Evolutionary conservation across 2,329 filamentous ascomycete species (phyloP).

Genomic region (Fusarium pseudonygamai): DNA sequence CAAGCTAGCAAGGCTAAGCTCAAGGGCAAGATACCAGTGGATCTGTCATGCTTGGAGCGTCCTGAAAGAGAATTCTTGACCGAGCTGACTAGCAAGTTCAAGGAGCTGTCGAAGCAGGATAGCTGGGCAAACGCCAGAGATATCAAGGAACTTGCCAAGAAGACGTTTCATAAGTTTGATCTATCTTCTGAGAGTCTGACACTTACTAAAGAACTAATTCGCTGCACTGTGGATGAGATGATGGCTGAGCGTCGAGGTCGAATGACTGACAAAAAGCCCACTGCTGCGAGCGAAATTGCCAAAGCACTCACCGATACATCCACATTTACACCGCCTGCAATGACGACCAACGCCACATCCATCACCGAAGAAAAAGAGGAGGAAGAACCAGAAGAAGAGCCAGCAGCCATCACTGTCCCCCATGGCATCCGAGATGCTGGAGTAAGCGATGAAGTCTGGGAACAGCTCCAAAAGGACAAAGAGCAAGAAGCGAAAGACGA

Average conservation of each 20-base stretch:
- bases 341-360: neutral
- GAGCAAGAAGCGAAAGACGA: slow-evolving; percentile 51
- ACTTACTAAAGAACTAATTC: slow-evolving; percentile 20
- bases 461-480: slow-evolving; percentile 64
- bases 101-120: slow-evolving; percentile 51
- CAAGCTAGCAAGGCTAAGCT: slow-evolving; percentile 39
- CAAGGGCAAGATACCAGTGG: slow-evolving; percentile 27
- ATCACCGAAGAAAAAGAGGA: neutral
- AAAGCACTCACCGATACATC: neutral
- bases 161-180: slow-evolving; percentile 55
- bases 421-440: slow-evolving; percentile 59
- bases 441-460: slow-evolving; percentile 69
- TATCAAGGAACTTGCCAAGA: slow-evolving; percentile 62
- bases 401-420: neutral
- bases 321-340: neutral
- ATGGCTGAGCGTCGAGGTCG: slow-evolving; percentile 14
- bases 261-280: slow-evolving; percentile 21
- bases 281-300: accelerated
- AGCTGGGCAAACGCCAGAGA: slow-evolving; percentile 73
- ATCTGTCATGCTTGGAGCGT: slow-evolving; percentile 41
- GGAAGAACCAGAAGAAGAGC: neutral
- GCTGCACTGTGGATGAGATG: slow-evolving; percentile 24
- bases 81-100: slow-evolving; percentile 47
- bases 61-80: slow-evolving; percentile 9
- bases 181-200: slow-evolving; percentile 4